A percentile compares a stretch with the other conserved stretches of the same genome.
These are phyloP conservation scores for Lasiodiplodia citricola DNA, from an alignment of 2,329 filamentous ascomycete species.

Conservation along the genomic window DNA sequence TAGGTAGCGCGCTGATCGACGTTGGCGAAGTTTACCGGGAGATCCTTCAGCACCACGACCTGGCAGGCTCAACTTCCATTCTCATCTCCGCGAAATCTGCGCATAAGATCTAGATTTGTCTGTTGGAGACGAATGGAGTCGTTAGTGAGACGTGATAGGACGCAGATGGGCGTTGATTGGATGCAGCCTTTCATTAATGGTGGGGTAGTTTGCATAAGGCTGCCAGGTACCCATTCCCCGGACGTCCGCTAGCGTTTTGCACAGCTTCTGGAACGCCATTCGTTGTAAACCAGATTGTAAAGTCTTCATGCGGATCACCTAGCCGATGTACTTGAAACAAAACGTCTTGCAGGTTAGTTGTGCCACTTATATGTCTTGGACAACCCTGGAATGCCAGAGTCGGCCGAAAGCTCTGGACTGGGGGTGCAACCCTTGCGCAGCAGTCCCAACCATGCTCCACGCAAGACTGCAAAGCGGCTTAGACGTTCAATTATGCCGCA, in stretches of 20 bases:
- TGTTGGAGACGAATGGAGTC: neutral
- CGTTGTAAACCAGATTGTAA: neutral
- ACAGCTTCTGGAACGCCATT: conserved; percentile 1
- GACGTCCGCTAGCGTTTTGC: neutral
- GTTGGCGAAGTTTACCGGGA: neutral
- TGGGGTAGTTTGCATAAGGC: neutral
- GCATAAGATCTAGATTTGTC: neutral
- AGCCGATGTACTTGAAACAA: conserved; percentile 16
- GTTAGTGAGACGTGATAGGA: conserved; percentile 3
- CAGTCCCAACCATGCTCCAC: neutral
- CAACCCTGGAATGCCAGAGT: neutral
- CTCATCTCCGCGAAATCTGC: neutral
- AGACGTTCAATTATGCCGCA: neutral
- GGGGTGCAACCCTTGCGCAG: neutral
- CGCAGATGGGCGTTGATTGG: neutral
- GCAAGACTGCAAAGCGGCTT: neutral
- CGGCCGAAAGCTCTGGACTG: neutral
- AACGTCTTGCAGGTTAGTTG: conserved; percentile 7
- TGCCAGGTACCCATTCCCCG: neutral
- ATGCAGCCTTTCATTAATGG: neutral
- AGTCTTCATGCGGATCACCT: neutral
- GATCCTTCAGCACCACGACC: neutral
- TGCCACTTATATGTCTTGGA: conserved; percentile 6
- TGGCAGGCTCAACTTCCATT: neutral
- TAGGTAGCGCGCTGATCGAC: neutral